Evolutionary conservation across 192 early-diverging fungal species (phyloP), one percentile per base, ranked within the genome.

Genomic region (Mortierella hygrophila): DNA sequence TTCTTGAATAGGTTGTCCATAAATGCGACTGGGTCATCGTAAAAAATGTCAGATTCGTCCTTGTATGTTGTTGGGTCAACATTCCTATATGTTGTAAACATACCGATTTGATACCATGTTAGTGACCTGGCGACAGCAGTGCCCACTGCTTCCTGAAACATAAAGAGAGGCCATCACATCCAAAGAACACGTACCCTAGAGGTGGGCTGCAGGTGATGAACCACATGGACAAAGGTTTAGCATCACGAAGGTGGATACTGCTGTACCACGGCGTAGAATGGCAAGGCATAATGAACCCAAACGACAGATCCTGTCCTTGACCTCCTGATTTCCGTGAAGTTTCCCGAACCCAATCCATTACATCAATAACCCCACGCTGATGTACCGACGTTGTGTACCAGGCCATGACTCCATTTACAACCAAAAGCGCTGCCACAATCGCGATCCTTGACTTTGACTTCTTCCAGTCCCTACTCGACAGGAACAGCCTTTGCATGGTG

Each of bases 221-320:
- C 90, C 95, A 93, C 93, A 98, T 94, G 11, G 76, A 11, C 8
- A 78, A 13, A 1, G 79, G 79, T 32, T 41, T 32, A 3, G 47
- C 32, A 32, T 83, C 16, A 20, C 92, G 89, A 18, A 94, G 76
- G 78, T 99, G 98, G 9, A 99, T 29, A 85, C 95, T 92, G 60
- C 95, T 95, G 74, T 98, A 94, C 86, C 92, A 98, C n/a, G 98
- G 98, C 5, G 98, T 98, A 7, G 98, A 99, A 82, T 99, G 98
- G 75, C 98, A 99, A 10, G 98, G 98, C 97, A 98, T 99, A 47
- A 99, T 81, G 76, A 98, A 95, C 3, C 94, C 90, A 16, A 97
- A 88, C 26, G 90, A 88, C 37, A 79, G 32, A 26, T 84, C 72
- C 35, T 75, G 57, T 38, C 55, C 26, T 15, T 65, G 60, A 15